phyloP scores from a whole-genome alignment of 768 basidiomycete species.

The Hygrophoropsis aurantiaca region DNA sequence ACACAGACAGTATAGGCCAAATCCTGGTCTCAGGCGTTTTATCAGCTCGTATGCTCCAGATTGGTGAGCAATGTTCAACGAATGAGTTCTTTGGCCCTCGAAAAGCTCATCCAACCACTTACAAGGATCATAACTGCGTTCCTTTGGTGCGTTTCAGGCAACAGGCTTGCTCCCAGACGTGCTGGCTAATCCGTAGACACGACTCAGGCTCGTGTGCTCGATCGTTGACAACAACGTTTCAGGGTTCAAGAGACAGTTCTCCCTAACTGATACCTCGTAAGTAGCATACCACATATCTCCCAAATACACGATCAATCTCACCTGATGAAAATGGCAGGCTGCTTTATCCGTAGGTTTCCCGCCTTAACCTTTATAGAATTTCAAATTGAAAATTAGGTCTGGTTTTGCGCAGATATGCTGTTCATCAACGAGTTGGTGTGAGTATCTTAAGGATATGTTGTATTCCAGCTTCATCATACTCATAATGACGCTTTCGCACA shows the following conservation, averaged over 20 bases:
- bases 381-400: not conserved
- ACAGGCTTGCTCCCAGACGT: not conserved
- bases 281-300: constrained; percentile 22
- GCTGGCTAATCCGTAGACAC: not conserved
- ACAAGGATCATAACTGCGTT: constrained; percentile 63
- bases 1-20: constrained; percentile 3
- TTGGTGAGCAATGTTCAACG: constrained; percentile 51
- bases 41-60: constrained; percentile 66
- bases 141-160: constrained; percentile 50
- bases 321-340: constrained; percentile 26
- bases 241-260: constrained; percentile 79
- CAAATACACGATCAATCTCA: constrained; percentile 4
- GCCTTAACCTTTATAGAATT: not conserved
- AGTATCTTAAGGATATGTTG: constrained; percentile 53
- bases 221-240: constrained; percentile 52
- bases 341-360: constrained; percentile 35
- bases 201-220: constrained; percentile 53
- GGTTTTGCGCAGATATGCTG: constrained; percentile 47
- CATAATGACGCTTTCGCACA: not conserved
- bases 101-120: not conserved
- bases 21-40: constrained; percentile 16
- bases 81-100: not conserved
- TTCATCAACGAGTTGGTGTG: constrained; percentile 62
- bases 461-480: too few species aligned
- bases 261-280: constrained; percentile 71